These are phyloP conservation scores for Lodderomyces pseudojiufengensis DNA, from an alignment of 1,139 yeast species.

Conservation along the genomic window DNA sequence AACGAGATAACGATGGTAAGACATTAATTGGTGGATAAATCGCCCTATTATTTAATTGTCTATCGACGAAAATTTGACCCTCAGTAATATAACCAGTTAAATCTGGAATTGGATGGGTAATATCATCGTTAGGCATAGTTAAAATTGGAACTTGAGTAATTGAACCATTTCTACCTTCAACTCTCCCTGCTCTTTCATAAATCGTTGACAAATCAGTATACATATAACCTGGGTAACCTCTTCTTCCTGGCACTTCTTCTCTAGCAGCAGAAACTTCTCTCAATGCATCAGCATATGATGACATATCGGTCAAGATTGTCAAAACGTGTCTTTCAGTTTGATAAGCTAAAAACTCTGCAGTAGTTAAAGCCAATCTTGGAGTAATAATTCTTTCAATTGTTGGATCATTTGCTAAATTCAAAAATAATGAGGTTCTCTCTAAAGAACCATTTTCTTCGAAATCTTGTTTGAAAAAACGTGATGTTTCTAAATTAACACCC, in stretches of 20 bases:
- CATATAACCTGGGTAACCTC: conserved; percentile 99
- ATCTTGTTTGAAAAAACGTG: conserved; percentile 81
- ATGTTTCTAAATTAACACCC: conserved; percentile 50
- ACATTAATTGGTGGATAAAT: conserved; percentile 98
- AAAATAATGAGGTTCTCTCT: conserved; percentile 94
- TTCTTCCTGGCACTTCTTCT: conserved; percentile 99
- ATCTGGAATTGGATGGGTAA: conserved; percentile 99
- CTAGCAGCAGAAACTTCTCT: conserved; percentile 99
- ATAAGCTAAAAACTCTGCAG: conserved; percentile 97
- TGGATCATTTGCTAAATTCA: conserved; percentile 98
- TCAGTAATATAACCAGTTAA: conserved; percentile 99
- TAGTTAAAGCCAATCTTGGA: conserved; percentile 98
- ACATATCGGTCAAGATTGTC: conserved; percentile 97
- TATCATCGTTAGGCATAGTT: conserved; percentile 99
- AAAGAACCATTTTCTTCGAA: conserved; percentile 98
- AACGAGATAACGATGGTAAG: conserved; percentile 92
- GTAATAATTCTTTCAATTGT: conserved; percentile 99
- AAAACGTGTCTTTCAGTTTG: conserved; percentile 99
- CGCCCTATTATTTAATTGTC: conserved; percentile 95
- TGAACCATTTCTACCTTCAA: conserved; percentile 99
- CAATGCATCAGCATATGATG: conserved; percentile 97
- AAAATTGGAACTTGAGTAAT: conserved; percentile 97
- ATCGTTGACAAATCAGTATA: conserved; percentile 98
- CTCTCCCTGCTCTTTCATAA: conserved; percentile 99
- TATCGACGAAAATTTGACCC: conserved; percentile 96